Evolutionary conservation across 176 grass and related monocot species (phyloP).

Genomic region (Raddia guianensis): DNA sequence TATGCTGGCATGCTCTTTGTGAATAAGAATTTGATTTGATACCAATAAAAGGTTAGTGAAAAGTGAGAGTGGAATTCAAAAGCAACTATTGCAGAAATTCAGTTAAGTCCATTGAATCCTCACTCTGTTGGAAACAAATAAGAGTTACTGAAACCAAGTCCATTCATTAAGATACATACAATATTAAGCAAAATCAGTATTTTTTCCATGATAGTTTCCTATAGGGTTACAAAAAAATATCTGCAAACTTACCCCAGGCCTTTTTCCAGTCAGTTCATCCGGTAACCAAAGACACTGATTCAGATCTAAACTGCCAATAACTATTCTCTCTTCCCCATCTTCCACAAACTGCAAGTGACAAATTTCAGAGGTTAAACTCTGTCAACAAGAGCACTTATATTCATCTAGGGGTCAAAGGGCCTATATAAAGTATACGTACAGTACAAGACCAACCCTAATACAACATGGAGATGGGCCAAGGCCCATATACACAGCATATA

Average conservation of each 20-base stretch:
- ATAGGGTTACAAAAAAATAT: background rate
- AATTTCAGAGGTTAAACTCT: background rate
- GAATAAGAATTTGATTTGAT: background rate
- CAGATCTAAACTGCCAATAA: constrained; percentile 83
- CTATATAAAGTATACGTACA: too few species aligned
- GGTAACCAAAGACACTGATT: constrained; percentile 85
- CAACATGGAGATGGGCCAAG: too few species aligned
- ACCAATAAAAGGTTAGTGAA: background rate
- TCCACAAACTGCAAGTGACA: constrained; percentile 62
- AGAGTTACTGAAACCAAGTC: background rate
- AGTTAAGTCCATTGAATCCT: background rate
- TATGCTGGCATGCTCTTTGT: constrained; percentile 3
- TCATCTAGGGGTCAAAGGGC: too few species aligned
- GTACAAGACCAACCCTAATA: too few species aligned
- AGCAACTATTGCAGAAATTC: background rate
- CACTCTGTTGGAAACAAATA: background rate
- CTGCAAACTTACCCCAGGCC: constrained; percentile 60
- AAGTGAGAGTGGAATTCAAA: background rate
- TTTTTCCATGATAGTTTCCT: background rate
- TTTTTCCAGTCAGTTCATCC: constrained; percentile 80
- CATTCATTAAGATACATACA: background rate
- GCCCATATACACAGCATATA: too few species aligned
- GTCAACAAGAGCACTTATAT: too few species aligned
- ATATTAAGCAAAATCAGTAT: background rate
- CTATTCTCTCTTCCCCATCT: constrained; percentile 82